phyloP scores from a whole-genome alignment of 352 stramenopile genomes.

The Phytophthora pluvialis region DNA sequence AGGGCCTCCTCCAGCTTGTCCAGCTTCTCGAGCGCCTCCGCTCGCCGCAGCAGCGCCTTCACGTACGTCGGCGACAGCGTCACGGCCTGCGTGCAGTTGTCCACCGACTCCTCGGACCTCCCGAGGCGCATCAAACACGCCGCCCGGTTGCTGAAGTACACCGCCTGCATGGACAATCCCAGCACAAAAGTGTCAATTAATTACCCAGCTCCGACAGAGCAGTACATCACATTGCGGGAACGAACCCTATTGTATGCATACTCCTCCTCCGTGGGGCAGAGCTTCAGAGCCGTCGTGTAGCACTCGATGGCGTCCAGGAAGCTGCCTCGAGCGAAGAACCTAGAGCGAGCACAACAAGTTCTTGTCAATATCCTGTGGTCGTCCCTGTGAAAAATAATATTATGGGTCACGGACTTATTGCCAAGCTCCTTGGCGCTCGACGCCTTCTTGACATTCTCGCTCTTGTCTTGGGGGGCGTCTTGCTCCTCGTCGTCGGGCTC shows the following conservation, averaged over 20 bases:
- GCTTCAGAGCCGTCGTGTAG: constrained; percentile 85
- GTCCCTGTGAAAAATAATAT: not conserved
- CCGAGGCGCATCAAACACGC: constrained; percentile 76
- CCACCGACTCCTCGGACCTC: constrained; percentile 89
- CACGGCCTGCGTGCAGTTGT: constrained; percentile 95
- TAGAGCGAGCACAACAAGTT: constrained; percentile 34
- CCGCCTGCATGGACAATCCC: constrained; percentile 47
- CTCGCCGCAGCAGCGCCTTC: constrained; percentile 94
- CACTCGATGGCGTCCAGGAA: constrained; percentile 85
- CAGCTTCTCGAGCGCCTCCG: constrained; percentile 91
- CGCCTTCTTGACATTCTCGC: constrained; percentile 65
- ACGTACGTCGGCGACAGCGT: constrained; percentile 96
- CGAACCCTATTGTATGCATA: constrained; percentile 81
- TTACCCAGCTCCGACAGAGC: not conserved
- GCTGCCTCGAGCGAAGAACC: constrained; percentile 71
- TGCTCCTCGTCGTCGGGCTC: constrained; percentile 29
- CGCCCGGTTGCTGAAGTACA: constrained; percentile 89
- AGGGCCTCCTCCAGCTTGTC: constrained; percentile 96
- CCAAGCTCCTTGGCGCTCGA: constrained; percentile 84
- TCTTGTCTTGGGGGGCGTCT: constrained; percentile 19
- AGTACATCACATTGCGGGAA: not conserved
- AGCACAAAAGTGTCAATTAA: not conserved
- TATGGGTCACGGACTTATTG: constrained; percentile 63
- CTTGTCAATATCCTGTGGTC: constrained; percentile 3
- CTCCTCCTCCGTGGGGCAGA: constrained; percentile 76